phyloP scores from a whole-genome alignment of 1,284 basidiomycete species.

The Peniophora sp. region DNA sequence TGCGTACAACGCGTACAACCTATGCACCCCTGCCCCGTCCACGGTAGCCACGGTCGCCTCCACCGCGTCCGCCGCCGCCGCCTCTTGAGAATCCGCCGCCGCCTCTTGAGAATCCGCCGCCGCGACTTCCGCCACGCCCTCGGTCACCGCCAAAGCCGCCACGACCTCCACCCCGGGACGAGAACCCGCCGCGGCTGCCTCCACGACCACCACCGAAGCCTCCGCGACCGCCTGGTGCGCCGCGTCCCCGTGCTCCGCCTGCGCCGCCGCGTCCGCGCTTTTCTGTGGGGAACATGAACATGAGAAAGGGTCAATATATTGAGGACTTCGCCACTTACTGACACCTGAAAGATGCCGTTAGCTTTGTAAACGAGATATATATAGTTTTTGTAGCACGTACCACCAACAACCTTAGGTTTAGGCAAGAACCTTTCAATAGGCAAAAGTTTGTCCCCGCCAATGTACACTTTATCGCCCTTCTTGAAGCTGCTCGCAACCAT shows the following conservation, averaged over 20 bases:
- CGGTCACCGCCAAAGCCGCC: conserved; percentile 18
- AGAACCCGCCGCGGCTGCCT: conserved; percentile 26
- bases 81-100: conserved; percentile 33
- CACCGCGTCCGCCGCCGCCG: conserved; percentile 29
- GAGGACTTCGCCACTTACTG: conserved; percentile 28
- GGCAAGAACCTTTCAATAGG: conserved; percentile 97
- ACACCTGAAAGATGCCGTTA: conserved; percentile 28
- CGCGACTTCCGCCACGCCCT: conserved; percentile 22
- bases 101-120: conserved; percentile 27
- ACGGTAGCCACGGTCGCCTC: conserved; percentile 31
- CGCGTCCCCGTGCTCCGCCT: conserved; percentile 31
- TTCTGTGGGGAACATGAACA: conserved; percentile 32
- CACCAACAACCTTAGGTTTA: conserved; percentile 83
- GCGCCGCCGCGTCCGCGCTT: conserved; percentile 26
- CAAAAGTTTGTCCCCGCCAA: conserved; percentile 91
- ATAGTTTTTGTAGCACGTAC: conserved; percentile 30
- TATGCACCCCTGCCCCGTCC: conserved; percentile 30
- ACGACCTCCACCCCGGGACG: conserved; percentile 30
- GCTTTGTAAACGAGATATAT: conserved; percentile 6
- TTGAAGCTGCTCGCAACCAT: conserved; percentile 96
- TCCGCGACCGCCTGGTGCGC: conserved; percentile 40
- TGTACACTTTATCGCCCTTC: conserved; percentile 97
- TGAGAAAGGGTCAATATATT: conserved; percentile 6
- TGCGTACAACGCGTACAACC: conserved; percentile 24
- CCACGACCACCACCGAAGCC: conserved; percentile 28